A percentile compares a stretch with the other conserved stretches of the same genome.
These are phyloP conservation scores for Juncus effusus DNA, from an alignment of 176 grass and related monocot species.

Conservation along the genomic window DNA sequence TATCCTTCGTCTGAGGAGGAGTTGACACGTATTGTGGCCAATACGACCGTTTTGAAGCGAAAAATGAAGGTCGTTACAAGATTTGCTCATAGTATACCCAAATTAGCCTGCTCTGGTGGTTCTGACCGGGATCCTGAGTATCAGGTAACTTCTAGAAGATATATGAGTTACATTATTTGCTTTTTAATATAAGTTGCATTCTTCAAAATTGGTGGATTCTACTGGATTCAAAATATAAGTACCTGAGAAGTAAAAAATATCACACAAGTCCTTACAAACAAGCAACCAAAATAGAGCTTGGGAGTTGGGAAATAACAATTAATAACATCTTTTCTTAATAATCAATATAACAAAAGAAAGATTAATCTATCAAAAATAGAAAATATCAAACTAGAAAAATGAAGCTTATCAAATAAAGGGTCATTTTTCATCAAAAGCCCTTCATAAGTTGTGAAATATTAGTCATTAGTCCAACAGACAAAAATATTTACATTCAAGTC, in stretches of 20 bases:
- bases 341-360: not conserved
- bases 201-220: not conserved
- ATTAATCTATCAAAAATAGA: not conserved
- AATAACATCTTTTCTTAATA: not conserved
- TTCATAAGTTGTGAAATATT: too few species aligned
- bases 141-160: too few species aligned
- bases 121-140: constrained; percentile 34
- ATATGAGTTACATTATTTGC: not conserved
- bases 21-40: constrained; percentile 39
- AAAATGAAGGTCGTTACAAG: too few species aligned
- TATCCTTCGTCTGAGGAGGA: constrained; percentile 53
- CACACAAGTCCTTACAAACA: not conserved
- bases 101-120: constrained; percentile 44
- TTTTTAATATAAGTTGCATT: not conserved
- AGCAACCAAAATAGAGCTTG: not conserved
- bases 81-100: constrained; percentile 53
- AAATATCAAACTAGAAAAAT: not conserved
- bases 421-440: constrained; percentile 4
- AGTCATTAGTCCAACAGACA: too few species aligned
- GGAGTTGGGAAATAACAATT: not conserved
- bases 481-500: constrained; percentile 3
- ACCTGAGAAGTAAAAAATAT: not conserved
- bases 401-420: not conserved
- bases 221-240: not conserved
- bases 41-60: constrained; percentile 8